Evolutionary conservation across 352 stramenopile genomes (phyloP).

Genomic region (Pythium guiyangense): DNA sequence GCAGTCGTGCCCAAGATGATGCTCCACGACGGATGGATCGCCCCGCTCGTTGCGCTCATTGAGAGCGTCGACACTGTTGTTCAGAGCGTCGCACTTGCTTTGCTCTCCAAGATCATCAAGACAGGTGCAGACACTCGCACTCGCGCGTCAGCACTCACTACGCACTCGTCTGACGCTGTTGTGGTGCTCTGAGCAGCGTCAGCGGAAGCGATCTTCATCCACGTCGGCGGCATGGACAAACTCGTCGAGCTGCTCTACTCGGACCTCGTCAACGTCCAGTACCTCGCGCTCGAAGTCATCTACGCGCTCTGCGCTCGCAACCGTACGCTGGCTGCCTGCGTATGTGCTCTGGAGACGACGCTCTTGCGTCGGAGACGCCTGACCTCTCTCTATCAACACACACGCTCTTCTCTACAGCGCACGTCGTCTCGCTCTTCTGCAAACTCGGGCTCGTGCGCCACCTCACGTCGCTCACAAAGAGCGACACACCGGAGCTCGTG

Average conservation of each 20-base stretch:
- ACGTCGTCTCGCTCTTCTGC: conserved; percentile 38
- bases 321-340: conserved; percentile 16
- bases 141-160: not conserved
- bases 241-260: conserved; percentile 33
- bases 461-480: conserved; percentile 27
- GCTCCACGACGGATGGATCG: conserved; percentile 64
- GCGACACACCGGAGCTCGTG: conserved; percentile 26
- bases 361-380: not conserved
- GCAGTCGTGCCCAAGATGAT: conserved; percentile 46
- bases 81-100: conserved; percentile 36
- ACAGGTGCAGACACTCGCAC: conserved; percentile 21
- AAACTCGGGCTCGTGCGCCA: conserved; percentile 34
- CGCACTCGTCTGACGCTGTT: not conserved
- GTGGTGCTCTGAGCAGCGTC: too few relatives aligned
- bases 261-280: conserved; percentile 23
- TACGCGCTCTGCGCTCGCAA: conserved; percentile 42
- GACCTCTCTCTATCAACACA: too few relatives aligned
- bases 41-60: conserved; percentile 49
- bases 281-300: conserved; percentile 49
- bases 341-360: not conserved
- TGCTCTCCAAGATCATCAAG: conserved; percentile 47
- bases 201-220: conserved; percentile 42
- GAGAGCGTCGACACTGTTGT: conserved; percentile 46
- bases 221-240: conserved; percentile 43
- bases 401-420: conserved; percentile 22